These are phyloP conservation scores for Zygnema cylindricum DNA, from an alignment of 139 green algal species.

Conservation along the genomic window DNA sequence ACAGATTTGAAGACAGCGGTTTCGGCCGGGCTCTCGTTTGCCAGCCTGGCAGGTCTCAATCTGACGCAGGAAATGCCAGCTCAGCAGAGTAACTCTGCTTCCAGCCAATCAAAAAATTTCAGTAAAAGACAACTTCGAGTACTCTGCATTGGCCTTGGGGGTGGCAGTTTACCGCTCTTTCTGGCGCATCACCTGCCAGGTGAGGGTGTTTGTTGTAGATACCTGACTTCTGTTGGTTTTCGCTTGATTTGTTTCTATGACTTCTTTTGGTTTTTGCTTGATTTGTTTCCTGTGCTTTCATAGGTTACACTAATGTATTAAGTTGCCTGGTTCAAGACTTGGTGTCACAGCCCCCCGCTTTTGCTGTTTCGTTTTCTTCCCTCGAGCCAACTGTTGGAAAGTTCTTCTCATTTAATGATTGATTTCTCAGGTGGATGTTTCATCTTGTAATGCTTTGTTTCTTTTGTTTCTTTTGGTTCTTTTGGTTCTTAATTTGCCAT, in stretches of 20 bases:
- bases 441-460: too few relatives aligned
- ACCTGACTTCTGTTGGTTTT: not conserved
- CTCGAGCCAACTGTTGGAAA: too few relatives aligned
- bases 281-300: not conserved
- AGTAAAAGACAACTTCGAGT: slow-evolving; percentile 3
- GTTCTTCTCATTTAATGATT: too few relatives aligned
- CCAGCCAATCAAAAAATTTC: not conserved
- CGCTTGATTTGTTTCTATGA: not conserved
- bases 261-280: not conserved
- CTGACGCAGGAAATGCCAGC: not conserved
- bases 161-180: slow-evolving; percentile 71
- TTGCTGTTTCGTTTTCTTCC: too few relatives aligned
- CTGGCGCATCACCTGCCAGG: slow-evolving; percentile 66
- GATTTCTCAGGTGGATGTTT: too few relatives aligned
- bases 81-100: not conserved
- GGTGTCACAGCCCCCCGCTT: slow-evolving; percentile 17
- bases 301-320: not conserved
- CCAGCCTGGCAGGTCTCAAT: slow-evolving; percentile 20
- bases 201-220: too few relatives aligned
- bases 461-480: too few relatives aligned
- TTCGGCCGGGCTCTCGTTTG: slow-evolving; percentile 39
- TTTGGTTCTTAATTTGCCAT: too few relatives aligned
- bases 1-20: slow-evolving; percentile 68
- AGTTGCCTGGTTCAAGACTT: not conserved
- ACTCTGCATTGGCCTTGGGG: slow-evolving; percentile 72